phyloP scores from a whole-genome alignment of 768 basidiomycete species.

The Tylopilus balloui region DNA sequence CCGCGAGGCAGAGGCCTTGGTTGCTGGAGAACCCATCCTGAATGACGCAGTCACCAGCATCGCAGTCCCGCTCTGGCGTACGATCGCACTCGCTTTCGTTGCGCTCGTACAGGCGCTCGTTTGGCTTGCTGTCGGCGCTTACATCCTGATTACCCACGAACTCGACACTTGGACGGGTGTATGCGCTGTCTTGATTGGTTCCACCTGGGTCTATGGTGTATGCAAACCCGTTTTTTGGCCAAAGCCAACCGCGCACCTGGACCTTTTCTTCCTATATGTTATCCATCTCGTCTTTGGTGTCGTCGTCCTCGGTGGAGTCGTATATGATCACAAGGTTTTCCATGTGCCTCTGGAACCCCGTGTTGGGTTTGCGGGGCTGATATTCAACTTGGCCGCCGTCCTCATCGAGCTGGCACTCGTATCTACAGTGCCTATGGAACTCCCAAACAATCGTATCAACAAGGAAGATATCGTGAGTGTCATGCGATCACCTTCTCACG shows the following conservation, averaged over 20 bases:
- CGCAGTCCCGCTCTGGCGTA: slow-evolving; percentile 52
- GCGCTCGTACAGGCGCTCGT: slow-evolving; percentile 52
- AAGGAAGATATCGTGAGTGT: slow-evolving; percentile 58
- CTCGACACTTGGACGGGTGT: slow-evolving; percentile 32
- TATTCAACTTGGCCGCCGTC: slow-evolving; percentile 44
- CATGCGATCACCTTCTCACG: neutral
- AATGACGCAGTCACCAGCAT: neutral
- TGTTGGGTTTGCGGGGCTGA: slow-evolving; percentile 21
- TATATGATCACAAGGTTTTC: slow-evolving; percentile 48
- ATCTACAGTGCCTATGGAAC: slow-evolving; percentile 58
- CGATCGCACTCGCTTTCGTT: slow-evolving; percentile 49
- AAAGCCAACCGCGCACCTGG: slow-evolving; percentile 54
- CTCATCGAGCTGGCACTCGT: slow-evolving; percentile 43
- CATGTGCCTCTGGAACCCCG: slow-evolving; percentile 39
- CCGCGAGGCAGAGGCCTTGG: slow-evolving; percentile 52
- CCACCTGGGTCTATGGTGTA: slow-evolving; percentile 65
- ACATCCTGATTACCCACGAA: slow-evolving; percentile 40
- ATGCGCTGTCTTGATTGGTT: slow-evolving; percentile 44
- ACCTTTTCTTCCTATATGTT: slow-evolving; percentile 57
- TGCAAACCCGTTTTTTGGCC: slow-evolving; percentile 51
- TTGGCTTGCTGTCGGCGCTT: slow-evolving; percentile 62
- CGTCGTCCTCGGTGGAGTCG: slow-evolving; percentile 48
- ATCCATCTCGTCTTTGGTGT: slow-evolving; percentile 42
- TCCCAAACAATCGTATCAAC: slow-evolving; percentile 53
- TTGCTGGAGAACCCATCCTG: slow-evolving; percentile 8